A percentile compares a stretch with the other conserved stretches of the same genome.
These are phyloP conservation scores for Spathaspora hagerdaliae DNA, from an alignment of 805 yeast species.

Conservation along the genomic window DNA sequence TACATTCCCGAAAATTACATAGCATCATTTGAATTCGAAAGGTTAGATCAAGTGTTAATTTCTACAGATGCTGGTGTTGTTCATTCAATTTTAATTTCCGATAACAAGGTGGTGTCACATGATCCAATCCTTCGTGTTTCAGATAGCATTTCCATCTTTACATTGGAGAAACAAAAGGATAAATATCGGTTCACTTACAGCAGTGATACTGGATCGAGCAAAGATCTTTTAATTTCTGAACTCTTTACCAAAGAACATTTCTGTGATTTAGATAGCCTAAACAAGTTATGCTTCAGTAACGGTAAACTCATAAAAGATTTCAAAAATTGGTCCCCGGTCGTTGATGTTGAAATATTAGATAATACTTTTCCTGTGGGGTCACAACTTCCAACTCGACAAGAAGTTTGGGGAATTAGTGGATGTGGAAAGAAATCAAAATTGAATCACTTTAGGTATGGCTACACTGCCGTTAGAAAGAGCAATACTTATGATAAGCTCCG, in stretches of 20 bases:
- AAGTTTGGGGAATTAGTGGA: slow-evolving; percentile 42
- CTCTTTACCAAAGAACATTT: slow-evolving; percentile 14
- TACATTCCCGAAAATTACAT: slow-evolving; percentile 24
- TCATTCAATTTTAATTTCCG: slow-evolving; percentile 23
- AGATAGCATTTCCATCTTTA: slow-evolving; percentile 31
- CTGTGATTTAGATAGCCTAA: not conserved
- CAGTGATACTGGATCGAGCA: slow-evolving; percentile 38
- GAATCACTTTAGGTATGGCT: slow-evolving; percentile 31
- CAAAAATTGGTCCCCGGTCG: slow-evolving; percentile 46
- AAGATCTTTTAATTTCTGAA: slow-evolving; percentile 27
- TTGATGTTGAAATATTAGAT: slow-evolving; percentile 37
- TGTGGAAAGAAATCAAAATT: slow-evolving; percentile 29
- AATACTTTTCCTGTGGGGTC: slow-evolving; percentile 11
- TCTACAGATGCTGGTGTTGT: slow-evolving; percentile 33
- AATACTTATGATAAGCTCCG: slow-evolving; percentile 26
- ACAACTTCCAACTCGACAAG: slow-evolving; percentile 22
- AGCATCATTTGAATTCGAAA: slow-evolving; percentile 2
- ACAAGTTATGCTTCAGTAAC: slow-evolving; percentile 16
- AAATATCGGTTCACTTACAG: slow-evolving; percentile 31
- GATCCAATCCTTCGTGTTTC: slow-evolving; percentile 32
- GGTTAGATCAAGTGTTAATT: slow-evolving; percentile 24
- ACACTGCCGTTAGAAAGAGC: slow-evolving; percentile 20
- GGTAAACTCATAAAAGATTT: slow-evolving; percentile 25
- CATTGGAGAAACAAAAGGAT: slow-evolving; percentile 15
- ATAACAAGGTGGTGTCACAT: slow-evolving; percentile 12